Base-by-base conservation (phyloP, 352 stramenopile genomes). In the Phytopythium kandeliae region DNA sequence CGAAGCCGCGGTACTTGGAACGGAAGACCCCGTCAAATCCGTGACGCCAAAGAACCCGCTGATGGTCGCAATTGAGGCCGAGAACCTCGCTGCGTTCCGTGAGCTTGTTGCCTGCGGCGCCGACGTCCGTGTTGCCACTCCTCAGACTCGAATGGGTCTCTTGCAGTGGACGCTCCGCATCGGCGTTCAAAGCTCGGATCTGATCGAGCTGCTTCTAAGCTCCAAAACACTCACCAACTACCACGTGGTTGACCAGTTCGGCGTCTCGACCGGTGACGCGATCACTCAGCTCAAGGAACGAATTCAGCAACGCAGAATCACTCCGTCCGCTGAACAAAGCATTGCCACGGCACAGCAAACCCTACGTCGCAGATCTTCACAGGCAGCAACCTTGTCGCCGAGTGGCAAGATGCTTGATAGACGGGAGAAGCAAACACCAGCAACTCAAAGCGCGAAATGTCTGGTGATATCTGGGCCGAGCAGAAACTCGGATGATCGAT, bases 51-150 rank as follows among this genome's bases (percentile, higher is more conserved):
- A 84, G 26, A 71, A 71, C 1, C 64, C 78, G 5, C 57, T 89
- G 22, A 79, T 89, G 71, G 25, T 79, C 7, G 74, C 78, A 28
- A 49, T 92, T 28, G 54, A 82, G 36, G 57, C 58, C 17, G 62
- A 75, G 33, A 89, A 89, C 35, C 34, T 64, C 1, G 48, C 31
- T 9, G 78, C 74, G 6, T 77, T 85, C 49, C 62, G 63, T 3
- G 71, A 65, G 19, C 57, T 92, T 1, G 46, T 88, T 2, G 52
- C 51, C 17, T 78, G 65, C 30, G 74, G 76, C 15, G 80, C 72
- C 2, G 65, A 85, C 8, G 52, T 66, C 4, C 67, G 66, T 44
- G 55, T 69, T 12, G 48, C 71, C 17, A 76, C 75, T 10, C 80
- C 78, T 26, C 58, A 58, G 47, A 63, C 67, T 15, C 75, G 72